These are phyloP conservation scores for Diplodia intermedia DNA, from an alignment of 2,329 filamentous ascomycete genomes.

Conservation along the genomic window DNA sequence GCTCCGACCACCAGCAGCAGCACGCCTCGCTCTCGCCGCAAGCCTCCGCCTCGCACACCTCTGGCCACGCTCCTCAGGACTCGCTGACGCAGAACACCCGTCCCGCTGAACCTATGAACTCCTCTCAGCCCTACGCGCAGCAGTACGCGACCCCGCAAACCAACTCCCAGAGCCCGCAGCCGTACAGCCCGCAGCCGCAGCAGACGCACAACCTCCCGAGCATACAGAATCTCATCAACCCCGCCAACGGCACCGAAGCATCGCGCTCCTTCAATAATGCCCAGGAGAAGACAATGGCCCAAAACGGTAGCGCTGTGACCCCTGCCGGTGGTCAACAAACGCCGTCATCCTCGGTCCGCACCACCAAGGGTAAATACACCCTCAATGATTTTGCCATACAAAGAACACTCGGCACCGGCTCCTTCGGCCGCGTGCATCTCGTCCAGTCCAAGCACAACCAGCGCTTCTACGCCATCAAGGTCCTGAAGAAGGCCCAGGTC, in stretches of 20 bases:
- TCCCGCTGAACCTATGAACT: slow-evolving; percentile 50
- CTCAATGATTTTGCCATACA: slow-evolving; percentile 88
- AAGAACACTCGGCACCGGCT: slow-evolving; percentile 92
- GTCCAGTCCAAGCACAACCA: slow-evolving; percentile 98
- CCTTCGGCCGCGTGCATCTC: slow-evolving; percentile 94
- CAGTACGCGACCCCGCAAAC: slow-evolving; percentile 44
- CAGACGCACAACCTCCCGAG: slow-evolving; percentile 73
- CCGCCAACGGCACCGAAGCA: slow-evolving; percentile 49
- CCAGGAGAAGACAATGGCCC: slow-evolving; percentile 36
- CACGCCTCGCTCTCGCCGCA: slow-evolving; percentile 33
- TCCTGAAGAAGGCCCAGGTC: slow-evolving; percentile 96
- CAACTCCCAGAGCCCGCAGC: slow-evolving; percentile 33
- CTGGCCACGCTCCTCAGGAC: slow-evolving; percentile 37
- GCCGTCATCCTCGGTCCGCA: slow-evolving; percentile 55
- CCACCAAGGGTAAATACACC: slow-evolving; percentile 97
- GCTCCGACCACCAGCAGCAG: slow-evolving; percentile 39
- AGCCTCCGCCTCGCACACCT: slow-evolving; percentile 31
- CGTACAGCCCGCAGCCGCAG: slow-evolving; percentile 29
- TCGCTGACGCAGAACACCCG: slow-evolving; percentile 31
- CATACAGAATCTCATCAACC: slow-evolving; percentile 84
- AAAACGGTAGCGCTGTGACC: slow-evolving; percentile 48
- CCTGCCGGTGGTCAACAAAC: slow-evolving; percentile 45
- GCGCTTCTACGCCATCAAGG: slow-evolving; percentile 97
- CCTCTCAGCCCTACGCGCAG: slow-evolving; percentile 43
- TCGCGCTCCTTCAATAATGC: slow-evolving; percentile 39